Conservation (phyloP, 768 basidiomycete species). For the Amanita rimosa region DNA sequence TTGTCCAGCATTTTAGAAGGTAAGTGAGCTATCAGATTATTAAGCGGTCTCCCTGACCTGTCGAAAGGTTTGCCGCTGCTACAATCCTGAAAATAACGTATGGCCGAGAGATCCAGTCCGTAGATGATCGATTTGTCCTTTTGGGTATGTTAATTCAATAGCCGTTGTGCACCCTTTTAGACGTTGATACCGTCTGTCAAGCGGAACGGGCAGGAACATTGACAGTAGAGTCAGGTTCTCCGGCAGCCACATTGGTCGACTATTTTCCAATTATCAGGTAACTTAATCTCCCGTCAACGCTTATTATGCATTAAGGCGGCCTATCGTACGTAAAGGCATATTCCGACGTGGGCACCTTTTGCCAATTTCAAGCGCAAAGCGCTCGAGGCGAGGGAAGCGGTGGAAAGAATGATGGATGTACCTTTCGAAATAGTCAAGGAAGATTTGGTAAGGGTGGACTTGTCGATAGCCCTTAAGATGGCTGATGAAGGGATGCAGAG, state of each 20-base stretch:
- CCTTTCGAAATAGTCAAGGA: constrained; percentile 40
- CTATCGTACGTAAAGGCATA: constrained; percentile 20
- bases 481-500: constrained; percentile 18
- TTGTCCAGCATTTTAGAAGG: constrained; percentile 34
- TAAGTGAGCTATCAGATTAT: constrained; percentile 5
- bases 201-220: constrained; percentile 35
- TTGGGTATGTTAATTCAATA: constrained; percentile 21
- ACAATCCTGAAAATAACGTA: constrained; percentile 39
- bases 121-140: constrained; percentile 31
- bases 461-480: background rate
- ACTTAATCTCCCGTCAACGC: constrained; percentile 7
- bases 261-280: constrained; percentile 36
- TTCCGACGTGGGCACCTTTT: constrained; percentile 40
- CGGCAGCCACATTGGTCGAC: constrained; percentile 36
- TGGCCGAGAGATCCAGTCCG: constrained; percentile 30
- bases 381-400: constrained; percentile 27
- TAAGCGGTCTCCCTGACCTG: background rate
- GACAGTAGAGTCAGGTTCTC: constrained; percentile 33
- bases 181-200: constrained; percentile 11
- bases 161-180: constrained; percentile 2
- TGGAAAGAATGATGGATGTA: constrained; percentile 35
- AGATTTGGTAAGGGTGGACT: constrained; percentile 25
- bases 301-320: constrained; percentile 4
- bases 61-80: constrained; percentile 30
- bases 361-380: constrained; percentile 35